Evolutionary conservation across 176 grass and related monocot genomes (phyloP), one percentile per base, ranked within the genome.

Genomic region (Eleusine indica): DNA sequence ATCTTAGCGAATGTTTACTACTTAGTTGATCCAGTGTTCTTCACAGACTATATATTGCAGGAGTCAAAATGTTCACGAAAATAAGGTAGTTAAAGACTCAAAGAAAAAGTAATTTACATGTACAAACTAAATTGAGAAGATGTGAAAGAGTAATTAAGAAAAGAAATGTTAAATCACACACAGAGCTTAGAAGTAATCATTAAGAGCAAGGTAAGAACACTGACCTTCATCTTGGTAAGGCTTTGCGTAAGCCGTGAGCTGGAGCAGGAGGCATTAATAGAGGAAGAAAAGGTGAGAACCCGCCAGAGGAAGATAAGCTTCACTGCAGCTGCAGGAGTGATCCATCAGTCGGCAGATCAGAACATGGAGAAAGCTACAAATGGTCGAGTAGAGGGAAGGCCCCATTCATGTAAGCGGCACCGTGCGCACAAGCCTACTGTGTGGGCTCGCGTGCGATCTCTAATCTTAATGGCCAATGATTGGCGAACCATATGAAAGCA

Each of bases 311-410:
- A 32, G 51, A 75, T 54, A 19, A 21, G 62, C 47, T 6, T 38
- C 73, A 70, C 81, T 71, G 54, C 47, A 77, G 83, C 44, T 63
- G 82, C 62, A 65, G 77, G 77, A 76, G 80, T 63, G 82, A 82
- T 80, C 61, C 17, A 63, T 61, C 71, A 87, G 85, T 94, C 86
- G 89, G 92, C 88, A 80, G 86, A 94, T 73, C 76, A 47, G 51
- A 87, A 92, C 94, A 92, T 10, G 80, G 60, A 81, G 86, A 97
- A 97, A 78, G 46, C 25, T 87, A 94, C 94, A 97, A 90, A 90
- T 61, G 82, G 83, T 86, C 66, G 42, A 70, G 66, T 66, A 75
- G 84, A 39, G 61, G 67, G 14, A 65, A 14, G 80, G 70, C 37
- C 83, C 70, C 88, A 75, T 74, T 35, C 88, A 75, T 74, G 44